These are phyloP conservation scores for Neurospora sp. DNA, from an alignment of 495 filamentous ascomycete genomes.

Conservation along the genomic window DNA sequence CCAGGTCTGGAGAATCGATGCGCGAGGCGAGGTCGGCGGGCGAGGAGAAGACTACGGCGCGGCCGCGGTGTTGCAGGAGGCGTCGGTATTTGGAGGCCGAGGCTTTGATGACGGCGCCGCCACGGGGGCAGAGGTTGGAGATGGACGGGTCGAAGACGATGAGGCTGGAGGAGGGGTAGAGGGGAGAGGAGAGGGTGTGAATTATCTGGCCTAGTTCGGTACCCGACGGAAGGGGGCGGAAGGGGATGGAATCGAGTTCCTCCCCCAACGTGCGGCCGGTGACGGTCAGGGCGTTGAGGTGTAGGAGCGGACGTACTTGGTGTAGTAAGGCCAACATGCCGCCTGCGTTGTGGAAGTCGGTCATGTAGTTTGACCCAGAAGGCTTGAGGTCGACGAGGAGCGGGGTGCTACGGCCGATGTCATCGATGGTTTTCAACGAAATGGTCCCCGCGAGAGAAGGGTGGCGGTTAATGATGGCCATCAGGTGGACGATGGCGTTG, in stretches of 20 bases:
- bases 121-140: conserved; percentile 35
- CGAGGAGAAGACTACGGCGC: conserved; percentile 49
- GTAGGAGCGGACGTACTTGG: conserved; percentile 45
- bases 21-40: conserved; percentile 48
- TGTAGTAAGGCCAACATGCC: conserved; percentile 52
- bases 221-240: conserved; percentile 28
- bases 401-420: conserved; percentile 48
- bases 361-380: conserved; percentile 61
- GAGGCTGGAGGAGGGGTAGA: conserved; percentile 46
- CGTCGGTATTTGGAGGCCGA: conserved; percentile 46
- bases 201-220: conserved; percentile 29
- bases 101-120: conserved; percentile 53
- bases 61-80: conserved; percentile 43
- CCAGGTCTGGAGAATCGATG: conserved; percentile 46
- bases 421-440: conserved; percentile 47
- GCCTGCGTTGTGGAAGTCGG: conserved; percentile 58
- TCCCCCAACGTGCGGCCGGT: conserved; percentile 50
- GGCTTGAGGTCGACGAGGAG: conserved; percentile 59
- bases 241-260: conserved; percentile 37
- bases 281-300: conserved; percentile 47
- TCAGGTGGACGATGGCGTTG: conserved; percentile 56
- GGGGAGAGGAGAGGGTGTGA: conserved; percentile 39
- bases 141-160: conserved; percentile 37
- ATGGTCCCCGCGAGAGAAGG: conserved; percentile 44
- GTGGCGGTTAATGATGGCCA: conserved; percentile 55